A percentile compares a stretch with the other conserved stretches of the same genome.
These are phyloP conservation scores for Yamadazyma philogaea DNA, from an alignment of 805 yeast genomes.

Conservation along the genomic window DNA sequence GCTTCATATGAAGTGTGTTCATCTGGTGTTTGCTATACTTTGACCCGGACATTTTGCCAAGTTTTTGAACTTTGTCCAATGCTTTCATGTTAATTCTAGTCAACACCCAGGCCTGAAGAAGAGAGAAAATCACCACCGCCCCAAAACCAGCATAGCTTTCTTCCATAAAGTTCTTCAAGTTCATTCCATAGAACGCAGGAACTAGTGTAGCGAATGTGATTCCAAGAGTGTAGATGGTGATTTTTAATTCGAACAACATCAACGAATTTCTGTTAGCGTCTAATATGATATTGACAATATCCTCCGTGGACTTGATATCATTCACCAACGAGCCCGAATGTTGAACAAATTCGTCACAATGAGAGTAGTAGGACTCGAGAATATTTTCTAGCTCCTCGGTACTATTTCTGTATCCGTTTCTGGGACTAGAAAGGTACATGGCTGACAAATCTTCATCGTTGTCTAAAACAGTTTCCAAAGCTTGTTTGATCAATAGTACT, in stretches of 20 bases:
- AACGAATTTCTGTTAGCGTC: slow-evolving; percentile 89
- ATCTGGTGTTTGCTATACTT: slow-evolving; percentile 2
- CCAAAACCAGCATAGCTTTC: slow-evolving; percentile 64
- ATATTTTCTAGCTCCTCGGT: slow-evolving; percentile 82
- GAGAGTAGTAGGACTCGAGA: slow-evolving; percentile 83
- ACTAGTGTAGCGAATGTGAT: slow-evolving; percentile 79
- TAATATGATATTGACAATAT: slow-evolving; percentile 83
- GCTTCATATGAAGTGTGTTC: slow-evolving; percentile 6
- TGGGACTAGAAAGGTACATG: slow-evolving; percentile 63
- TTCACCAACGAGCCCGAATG: slow-evolving; percentile 78
- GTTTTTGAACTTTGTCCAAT: slow-evolving; percentile 57
- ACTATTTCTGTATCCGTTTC: slow-evolving; percentile 22
- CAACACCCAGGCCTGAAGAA: slow-evolving; percentile 51
- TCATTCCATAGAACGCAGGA: slow-evolving; percentile 91
- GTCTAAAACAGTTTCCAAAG: slow-evolving; percentile 78
- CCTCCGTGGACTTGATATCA: slow-evolving; percentile 88
- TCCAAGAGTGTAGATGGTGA: slow-evolving; percentile 80
- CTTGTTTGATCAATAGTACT: slow-evolving; percentile 70
- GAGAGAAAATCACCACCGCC: slow-evolving; percentile 49
- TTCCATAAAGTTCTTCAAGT: slow-evolving; percentile 72
- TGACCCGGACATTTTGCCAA: slow-evolving; percentile 52
- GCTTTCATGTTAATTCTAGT: slow-evolving; percentile 56
- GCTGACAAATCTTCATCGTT: slow-evolving; percentile 80
- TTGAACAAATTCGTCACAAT: slow-evolving; percentile 90
- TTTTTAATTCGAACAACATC: slow-evolving; percentile 80